Base-by-base conservation (phyloP, 257 asterid genomes). In the Nicotiana tomentosiformis region DNA sequence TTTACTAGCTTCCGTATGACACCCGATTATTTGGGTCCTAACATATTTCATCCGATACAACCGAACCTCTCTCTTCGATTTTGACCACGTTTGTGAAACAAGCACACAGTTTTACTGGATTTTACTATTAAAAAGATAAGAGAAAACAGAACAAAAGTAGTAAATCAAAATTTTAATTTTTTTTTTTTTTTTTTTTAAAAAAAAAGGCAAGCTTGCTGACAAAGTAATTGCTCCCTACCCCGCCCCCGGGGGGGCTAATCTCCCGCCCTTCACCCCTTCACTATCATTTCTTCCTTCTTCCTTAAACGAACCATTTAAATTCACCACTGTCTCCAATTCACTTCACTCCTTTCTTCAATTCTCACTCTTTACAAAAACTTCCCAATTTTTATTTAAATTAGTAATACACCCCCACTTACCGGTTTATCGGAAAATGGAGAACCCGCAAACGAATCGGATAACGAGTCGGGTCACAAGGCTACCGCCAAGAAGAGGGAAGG, bases 401-500 rank as follows among this genome's bases (percentile, higher is more conserved):
- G 17, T 2, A 35, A 16, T 33, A 1, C 29, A 66, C 18, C 51
- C 23, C 66, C 0, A 10, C 58, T 53, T 14, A 53, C 4, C 8
- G 17, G 23, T 7, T 49, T 37, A 74, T 74, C 62, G 8, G 62
- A 74, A 23, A 82, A 85, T 85, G 86, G 84, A 55, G 4, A 55
- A 15, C 80, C 7, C 1, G 17, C 62, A 16, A 49, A n/a, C 11
- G 39, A 56, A 65, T 12, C 5, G 56, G 26, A 60, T 29, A 15
- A 61, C 12, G 2, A 35, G 29, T 17, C 35, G 6, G 2, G 35
- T 23, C 18, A 46, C 57, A 23, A 55, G 56, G 15, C 17, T 81
- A 33, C 88, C 67, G 4, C 85, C 88, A 4, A 46, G 26, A 74
- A 85, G 88, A 37, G 88, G 86, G 4, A 15, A 68, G 2, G 69